These are phyloP conservation scores for Adansonia madagascariensis DNA, from an alignment of 441 rosid genomes.

Conservation along the genomic window DNA sequence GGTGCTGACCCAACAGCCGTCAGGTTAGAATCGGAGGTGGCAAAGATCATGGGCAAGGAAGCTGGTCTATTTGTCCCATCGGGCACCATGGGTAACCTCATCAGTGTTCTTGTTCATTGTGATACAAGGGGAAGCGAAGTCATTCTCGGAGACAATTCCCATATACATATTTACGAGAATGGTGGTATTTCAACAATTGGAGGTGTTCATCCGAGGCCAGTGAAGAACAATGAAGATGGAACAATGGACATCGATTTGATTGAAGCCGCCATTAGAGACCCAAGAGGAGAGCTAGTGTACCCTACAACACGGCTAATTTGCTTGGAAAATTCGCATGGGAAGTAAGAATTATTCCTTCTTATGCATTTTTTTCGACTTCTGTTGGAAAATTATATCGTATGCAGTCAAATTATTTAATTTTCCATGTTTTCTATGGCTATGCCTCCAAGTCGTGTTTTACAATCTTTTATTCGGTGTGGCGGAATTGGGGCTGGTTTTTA, in stretches of 20 bases:
- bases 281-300: conserved; percentile 65
- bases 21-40: conserved; percentile 69
- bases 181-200: conserved; percentile 88
- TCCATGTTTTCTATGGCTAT: conserved; percentile 6
- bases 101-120: conserved; percentile 91
- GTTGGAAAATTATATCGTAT: background rate
- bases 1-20: conserved; percentile 73
- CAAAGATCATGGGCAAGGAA: conserved; percentile 76
- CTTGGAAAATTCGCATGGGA: conserved; percentile 89
- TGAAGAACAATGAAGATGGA: conserved; percentile 81
- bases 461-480: background rate
- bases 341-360: conserved; percentile 50
- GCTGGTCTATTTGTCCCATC: conserved; percentile 90
- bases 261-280: conserved; percentile 79
- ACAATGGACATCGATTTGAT: conserved; percentile 73
- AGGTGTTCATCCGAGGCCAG: conserved; percentile 85
- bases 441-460: background rate
- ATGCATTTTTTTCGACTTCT: background rate
- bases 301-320: conserved; percentile 93
- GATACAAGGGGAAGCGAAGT: conserved; percentile 88
- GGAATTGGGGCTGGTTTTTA: background rate
- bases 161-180: conserved; percentile 82
- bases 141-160: conserved; percentile 85
- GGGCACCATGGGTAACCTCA: conserved; percentile 95
- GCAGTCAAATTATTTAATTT: background rate